These are phyloP conservation scores for Termitomyces sp. DNA, from an alignment of 768 basidiomycete species.

Conservation along the genomic window DNA sequence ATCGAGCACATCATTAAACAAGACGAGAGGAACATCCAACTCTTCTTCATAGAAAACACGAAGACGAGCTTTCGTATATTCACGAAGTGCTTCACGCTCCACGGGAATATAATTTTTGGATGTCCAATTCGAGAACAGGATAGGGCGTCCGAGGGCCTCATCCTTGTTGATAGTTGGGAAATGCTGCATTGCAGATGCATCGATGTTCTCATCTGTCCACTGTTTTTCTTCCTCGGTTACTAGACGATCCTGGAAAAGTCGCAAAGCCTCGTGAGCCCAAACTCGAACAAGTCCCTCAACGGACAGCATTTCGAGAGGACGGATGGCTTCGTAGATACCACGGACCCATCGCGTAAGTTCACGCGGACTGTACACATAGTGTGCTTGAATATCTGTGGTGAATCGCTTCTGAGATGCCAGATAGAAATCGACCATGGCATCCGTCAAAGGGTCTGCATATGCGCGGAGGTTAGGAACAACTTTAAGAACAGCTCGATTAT, in stretches of 20 bases:
- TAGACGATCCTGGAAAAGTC: conserved; percentile 96
- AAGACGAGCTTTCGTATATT: conserved; percentile 94
- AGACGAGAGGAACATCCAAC: conserved; percentile 92
- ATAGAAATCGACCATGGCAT: conserved; percentile 97
- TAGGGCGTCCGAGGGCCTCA: conserved; percentile 84
- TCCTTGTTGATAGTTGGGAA: conserved; percentile 91
- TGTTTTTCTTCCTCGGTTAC: conserved; percentile 87
- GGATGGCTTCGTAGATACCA: conserved; percentile 95
- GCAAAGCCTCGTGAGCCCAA: conserved; percentile 97
- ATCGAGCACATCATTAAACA: conserved; percentile 98
- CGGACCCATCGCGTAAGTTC: conserved; percentile 97
- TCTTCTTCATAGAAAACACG: conserved; percentile 99
- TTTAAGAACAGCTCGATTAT: conserved; percentile 93
- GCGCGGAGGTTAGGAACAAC: conserved; percentile 90
- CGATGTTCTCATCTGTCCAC: conserved; percentile 95
- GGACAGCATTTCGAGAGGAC: conserved; percentile 87
- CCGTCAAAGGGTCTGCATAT: conserved; percentile 91
- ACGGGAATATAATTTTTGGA: conserved; percentile 96
- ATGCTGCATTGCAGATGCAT: conserved; percentile 75
- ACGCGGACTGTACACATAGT: conserved; percentile 98
- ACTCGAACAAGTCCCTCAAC: conserved; percentile 94
- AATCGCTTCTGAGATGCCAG: conserved; percentile 91
- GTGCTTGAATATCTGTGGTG: conserved; percentile 95
- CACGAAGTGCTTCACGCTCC: conserved; percentile 86
- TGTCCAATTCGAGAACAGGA: conserved; percentile 99